phyloP scores from a whole-genome alignment of 805 yeast species.

The Candida silvicultrix region DNA sequence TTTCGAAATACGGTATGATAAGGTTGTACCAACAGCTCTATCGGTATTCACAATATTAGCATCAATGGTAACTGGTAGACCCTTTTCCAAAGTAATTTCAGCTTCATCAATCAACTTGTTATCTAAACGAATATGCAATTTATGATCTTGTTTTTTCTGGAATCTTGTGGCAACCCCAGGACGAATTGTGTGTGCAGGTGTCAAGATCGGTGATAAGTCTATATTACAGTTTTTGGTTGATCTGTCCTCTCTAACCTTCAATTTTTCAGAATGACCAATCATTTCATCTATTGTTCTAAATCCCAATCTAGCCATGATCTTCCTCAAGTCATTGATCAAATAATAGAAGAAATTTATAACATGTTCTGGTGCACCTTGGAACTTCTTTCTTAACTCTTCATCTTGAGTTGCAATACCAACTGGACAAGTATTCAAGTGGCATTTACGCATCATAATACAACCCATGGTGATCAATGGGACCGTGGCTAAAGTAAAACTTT shows the following conservation, averaged over 20 bases:
- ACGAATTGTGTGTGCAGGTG: constrained; percentile 94
- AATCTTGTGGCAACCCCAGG: constrained; percentile 95
- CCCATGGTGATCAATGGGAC: constrained; percentile 97
- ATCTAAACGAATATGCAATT: constrained; percentile 86
- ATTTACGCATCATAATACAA: constrained; percentile 93
- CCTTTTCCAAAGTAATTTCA: constrained; percentile 90
- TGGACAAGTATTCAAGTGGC: constrained; percentile 92
- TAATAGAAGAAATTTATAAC: constrained; percentile 97
- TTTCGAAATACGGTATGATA: constrained; percentile 91
- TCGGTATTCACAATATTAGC: constrained; percentile 93
- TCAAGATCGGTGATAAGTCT: constrained; percentile 87
- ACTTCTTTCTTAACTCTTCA: constrained; percentile 86
- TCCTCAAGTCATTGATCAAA: constrained; percentile 85
- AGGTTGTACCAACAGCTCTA: constrained; percentile 91
- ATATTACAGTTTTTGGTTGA: constrained; percentile 87
- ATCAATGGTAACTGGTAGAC: constrained; percentile 92
- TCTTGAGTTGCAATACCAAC: constrained; percentile 99
- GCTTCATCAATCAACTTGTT: constrained; percentile 95
- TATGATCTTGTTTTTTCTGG: constrained; percentile 90
- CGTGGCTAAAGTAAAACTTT: constrained; percentile 97
- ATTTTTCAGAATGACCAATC: constrained; percentile 95
- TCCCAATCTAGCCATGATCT: constrained; percentile 91
- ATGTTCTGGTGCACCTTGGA: constrained; percentile 96
- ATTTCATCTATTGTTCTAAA: constrained; percentile 94
- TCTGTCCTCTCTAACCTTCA: constrained; percentile 79